Base-by-base conservation (phyloP, 2,329 filamentous ascomycete genomes). In the Colletotrichum eremochloae region DNA sequence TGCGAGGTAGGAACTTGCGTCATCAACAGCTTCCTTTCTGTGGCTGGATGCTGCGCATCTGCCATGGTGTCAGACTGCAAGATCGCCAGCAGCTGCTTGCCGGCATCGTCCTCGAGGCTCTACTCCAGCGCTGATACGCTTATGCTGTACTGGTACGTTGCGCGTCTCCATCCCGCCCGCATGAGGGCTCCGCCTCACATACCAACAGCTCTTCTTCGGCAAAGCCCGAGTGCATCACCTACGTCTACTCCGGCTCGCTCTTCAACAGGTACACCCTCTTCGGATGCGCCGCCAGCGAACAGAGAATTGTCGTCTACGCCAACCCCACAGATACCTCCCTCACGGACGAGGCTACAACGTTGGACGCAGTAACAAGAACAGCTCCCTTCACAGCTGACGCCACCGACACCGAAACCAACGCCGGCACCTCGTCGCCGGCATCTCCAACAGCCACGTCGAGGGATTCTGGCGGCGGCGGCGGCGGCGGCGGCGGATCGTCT, bases 31-130 rank as follows among this genome's bases (percentile, higher is more conserved):
- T n/a, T 68, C 36, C 64, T 74, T 50, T 77, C 67, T 2, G 68
- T 76, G 4, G 74, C 79, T 11, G 81, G 81, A 44, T 82, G 81
- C 75, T 82, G 81, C 46, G 74, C 77, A 50, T 75, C 64, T 36
- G 42, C 24, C 79, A 79, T 72, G 63, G 68, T 9, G 58, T 80
- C 40, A 71, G 60, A 72, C 38, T 74, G 72, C 60, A 69, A 31
- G 55, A 64, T 74, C 11, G 46, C 64, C 42, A 82, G 80, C 4
- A 75, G 75, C 2, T 82, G 81, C 68, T 67, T 76, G 14, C 77
- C 80, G 42, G 75, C 70, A 36, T 75, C 77, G 14, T 74, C 78
- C 12, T 63, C 69, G n/a, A 40, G 55, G 5, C 48, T 46, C 4
- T 79, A 66, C 60, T 76, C 74, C 8, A 78, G 75, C 4, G 63